Evolutionary conservation across 495 filamentous ascomycete genomes (phyloP).

Genomic region (Neurospora sp.): DNA sequence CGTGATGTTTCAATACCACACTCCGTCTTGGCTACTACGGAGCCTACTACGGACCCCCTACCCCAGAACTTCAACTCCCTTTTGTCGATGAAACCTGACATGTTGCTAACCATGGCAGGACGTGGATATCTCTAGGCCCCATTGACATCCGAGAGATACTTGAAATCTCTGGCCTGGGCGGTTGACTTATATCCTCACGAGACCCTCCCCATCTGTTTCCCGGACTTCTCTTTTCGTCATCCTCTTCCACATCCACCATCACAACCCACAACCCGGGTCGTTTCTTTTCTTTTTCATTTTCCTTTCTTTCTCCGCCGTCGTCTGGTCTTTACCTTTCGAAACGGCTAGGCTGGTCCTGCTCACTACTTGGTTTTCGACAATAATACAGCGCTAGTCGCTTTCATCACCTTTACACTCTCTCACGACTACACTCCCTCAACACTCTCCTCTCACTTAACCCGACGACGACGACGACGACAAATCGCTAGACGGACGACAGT

Average conservation of each 20-base stretch:
- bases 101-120: neutral
- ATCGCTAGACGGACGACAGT: neutral
- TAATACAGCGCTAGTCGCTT: conserved; percentile 41
- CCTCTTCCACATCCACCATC: conserved; percentile 22
- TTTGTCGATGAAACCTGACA: neutral
- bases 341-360: conserved; percentile 35
- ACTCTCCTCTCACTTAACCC: neutral
- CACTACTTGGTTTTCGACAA: neutral
- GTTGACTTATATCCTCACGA: neutral
- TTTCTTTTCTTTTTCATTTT: conserved; percentile 17
- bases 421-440: conserved; percentile 4
- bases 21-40: neutral
- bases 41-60: neutral
- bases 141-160: neutral
- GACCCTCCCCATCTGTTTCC: neutral
- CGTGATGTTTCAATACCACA: neutral
- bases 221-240: conserved; percentile 1
- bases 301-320: conserved; percentile 18
- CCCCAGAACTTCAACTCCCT: neutral
- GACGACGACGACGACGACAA: conserved; percentile 5
- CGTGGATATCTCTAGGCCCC: neutral
- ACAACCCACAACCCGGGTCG: conserved; percentile 12
- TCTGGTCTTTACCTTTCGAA: conserved; percentile 17
- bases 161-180: neutral
- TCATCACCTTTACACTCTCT: conserved; percentile 11